Conservation (phyloP, 768 basidiomycete species). For the Mycena latifolia region DNA sequence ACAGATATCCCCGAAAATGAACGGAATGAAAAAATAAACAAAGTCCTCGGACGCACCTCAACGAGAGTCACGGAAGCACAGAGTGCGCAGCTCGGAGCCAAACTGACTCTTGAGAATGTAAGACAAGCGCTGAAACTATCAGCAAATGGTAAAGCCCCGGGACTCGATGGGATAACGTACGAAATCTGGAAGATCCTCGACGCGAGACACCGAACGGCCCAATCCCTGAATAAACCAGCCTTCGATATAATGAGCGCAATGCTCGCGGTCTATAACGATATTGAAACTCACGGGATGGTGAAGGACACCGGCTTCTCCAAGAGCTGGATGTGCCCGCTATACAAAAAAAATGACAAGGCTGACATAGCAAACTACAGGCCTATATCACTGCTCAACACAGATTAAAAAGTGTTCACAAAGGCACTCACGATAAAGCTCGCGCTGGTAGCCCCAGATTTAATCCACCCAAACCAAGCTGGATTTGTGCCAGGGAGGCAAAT, state of each 20-base stretch:
- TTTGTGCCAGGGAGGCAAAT: too few relatives aligned
- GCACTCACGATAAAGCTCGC: too few relatives aligned
- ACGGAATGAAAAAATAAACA: too few relatives aligned
- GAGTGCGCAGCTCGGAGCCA: too few relatives aligned
- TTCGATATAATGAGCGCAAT: conserved; percentile 19
- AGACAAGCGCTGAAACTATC: background rate
- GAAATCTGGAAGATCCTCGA: conserved; percentile 26
- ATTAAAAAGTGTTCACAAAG: too few relatives aligned
- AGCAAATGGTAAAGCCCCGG: background rate
- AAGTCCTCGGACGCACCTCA: too few relatives aligned
- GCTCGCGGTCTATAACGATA: conserved; percentile 22
- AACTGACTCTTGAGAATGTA: conserved; percentile 1
- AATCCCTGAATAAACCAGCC: background rate
- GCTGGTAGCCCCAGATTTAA: too few relatives aligned
- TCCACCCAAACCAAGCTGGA: too few relatives aligned
- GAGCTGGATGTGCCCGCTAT: conserved; percentile 24
- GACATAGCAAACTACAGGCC: too few relatives aligned
- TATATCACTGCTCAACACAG: too few relatives aligned
- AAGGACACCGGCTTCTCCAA: conserved; percentile 3
- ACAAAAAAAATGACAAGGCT: background rate
- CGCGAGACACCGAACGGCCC: background rate
- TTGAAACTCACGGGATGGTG: conserved; percentile 25
- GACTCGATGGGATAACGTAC: conserved; percentile 32
- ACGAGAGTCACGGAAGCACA: too few relatives aligned
- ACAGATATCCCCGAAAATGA: too few relatives aligned